Conservation (phyloP, 2,329 filamentous ascomycete genomes). For the Sporothrix schenckii region DNA sequence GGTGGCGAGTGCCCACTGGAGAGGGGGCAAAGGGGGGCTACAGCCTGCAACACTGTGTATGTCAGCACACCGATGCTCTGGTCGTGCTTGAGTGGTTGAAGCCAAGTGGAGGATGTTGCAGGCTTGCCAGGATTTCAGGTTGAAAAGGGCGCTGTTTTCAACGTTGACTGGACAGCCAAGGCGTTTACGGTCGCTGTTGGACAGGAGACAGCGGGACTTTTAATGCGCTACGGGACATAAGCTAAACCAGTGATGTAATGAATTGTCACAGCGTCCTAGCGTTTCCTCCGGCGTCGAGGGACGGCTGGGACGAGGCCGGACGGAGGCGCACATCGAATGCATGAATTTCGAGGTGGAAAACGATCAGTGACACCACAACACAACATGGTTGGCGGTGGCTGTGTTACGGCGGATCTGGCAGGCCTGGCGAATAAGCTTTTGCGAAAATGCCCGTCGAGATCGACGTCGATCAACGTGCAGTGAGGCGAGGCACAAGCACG, state of each 20-base stretch:
- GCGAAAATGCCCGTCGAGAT: not conserved
- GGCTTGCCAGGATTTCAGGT: too few relatives aligned
- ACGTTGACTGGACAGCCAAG: slow-evolving; percentile 15
- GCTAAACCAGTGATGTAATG: not conserved
- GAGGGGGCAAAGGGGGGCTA: not conserved
- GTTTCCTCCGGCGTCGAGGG: not conserved
- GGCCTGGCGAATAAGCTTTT: too few relatives aligned
- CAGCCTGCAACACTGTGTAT: too few relatives aligned
- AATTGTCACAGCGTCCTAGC: too few relatives aligned
- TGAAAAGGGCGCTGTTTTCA: not conserved
- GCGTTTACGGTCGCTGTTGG: not conserved
- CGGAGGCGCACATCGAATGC: not conserved
- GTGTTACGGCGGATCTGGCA: not conserved
- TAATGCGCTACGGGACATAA: not conserved
- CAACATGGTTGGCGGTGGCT: not conserved
- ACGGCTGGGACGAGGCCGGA: slow-evolving; percentile 1
- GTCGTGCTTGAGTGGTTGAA: not conserved
- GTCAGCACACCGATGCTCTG: not conserved
- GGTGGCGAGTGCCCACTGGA: not conserved
- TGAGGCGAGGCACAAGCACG: not conserved
- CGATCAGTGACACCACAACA: not conserved
- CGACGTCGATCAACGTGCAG: not conserved
- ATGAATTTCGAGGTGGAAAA: not conserved
- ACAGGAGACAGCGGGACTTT: slow-evolving; percentile 15
- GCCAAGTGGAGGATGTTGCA: too few relatives aligned